These are phyloP conservation scores for Hanseniaspora uvarum DNA, from an alignment of 1,139 yeast species.

Conservation along the genomic window DNA sequence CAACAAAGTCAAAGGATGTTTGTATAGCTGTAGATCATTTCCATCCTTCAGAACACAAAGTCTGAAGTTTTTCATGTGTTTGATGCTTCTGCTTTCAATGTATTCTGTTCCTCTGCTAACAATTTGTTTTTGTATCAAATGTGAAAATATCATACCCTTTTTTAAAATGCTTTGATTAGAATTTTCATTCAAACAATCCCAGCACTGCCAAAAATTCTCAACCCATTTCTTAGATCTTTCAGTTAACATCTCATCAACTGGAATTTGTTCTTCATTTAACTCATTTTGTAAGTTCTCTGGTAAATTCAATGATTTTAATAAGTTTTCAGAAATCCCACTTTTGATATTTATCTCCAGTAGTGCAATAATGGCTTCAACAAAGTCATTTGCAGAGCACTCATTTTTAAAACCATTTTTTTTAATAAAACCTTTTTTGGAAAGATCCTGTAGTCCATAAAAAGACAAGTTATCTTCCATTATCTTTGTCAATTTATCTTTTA, in stretches of 20 bases:
- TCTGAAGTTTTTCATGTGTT: constrained; percentile 69
- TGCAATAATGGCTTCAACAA: constrained; percentile 80
- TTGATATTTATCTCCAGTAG: constrained; percentile 56
- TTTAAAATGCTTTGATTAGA: constrained; percentile 46
- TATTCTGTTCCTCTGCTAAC: constrained; percentile 83
- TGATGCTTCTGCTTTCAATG: constrained; percentile 69
- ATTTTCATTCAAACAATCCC: constrained; percentile 69
- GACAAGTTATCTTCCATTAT: constrained; percentile 64
- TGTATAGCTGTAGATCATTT: constrained; percentile 66
- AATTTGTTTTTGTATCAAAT: constrained; percentile 68
- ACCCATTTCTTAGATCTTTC: constrained; percentile 67
- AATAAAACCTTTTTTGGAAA: constrained; percentile 76
- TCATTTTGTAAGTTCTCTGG: constrained; percentile 19
- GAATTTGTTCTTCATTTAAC: constrained; percentile 33
- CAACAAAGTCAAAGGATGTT: constrained; percentile 74
- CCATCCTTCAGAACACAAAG: constrained; percentile 85
- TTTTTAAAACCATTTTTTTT: constrained; percentile 82
- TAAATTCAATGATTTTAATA: constrained; percentile 20
- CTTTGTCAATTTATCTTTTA: constrained; percentile 61
- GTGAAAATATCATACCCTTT: constrained; percentile 72
- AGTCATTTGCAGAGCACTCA: constrained; percentile 82
- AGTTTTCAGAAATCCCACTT: constrained; percentile 21
- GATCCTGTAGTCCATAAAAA: constrained; percentile 70
- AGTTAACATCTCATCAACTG: constrained; percentile 38
- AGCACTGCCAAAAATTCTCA: constrained; percentile 83